Evolutionary conservation across 306 rosid species (phyloP).

Genomic region (Lathyrus oleraceus): DNA sequence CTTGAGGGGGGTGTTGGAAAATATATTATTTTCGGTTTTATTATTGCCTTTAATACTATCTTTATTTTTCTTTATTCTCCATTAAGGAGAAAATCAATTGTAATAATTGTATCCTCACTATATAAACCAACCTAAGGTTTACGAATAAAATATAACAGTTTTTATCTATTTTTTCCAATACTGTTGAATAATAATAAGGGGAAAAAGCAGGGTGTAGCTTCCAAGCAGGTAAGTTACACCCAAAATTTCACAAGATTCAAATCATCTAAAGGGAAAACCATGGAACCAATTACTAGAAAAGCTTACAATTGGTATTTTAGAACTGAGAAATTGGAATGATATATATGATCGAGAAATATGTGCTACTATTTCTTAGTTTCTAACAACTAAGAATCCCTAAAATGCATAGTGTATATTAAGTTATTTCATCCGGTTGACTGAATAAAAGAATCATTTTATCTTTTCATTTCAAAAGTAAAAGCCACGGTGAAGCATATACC

Average conservation of each 20-base stretch:
- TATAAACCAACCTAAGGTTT: no score
- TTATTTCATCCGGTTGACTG: slow-evolving; percentile 11
- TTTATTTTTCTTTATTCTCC: no score
- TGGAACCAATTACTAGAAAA: slow-evolving; percentile 14
- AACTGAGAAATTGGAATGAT: slow-evolving; percentile 24
- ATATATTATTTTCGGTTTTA: no score
- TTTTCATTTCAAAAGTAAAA: slow-evolving; percentile 21
- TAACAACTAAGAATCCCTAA: slow-evolving; percentile 18
- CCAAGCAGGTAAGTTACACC: slow-evolving; percentile 29
- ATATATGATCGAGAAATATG: slow-evolving; percentile 24
- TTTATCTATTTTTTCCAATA: no score
- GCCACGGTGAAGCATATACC: slow-evolving; percentile 51
- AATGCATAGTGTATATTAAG: slow-evolving; percentile 1
- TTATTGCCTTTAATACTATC: no score
- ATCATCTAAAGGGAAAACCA: slow-evolving; percentile 24
- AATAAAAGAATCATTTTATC: slow-evolving; percentile 8
- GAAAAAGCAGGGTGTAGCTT: slow-evolving; percentile 6
- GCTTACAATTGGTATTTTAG: neutral
- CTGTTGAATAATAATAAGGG: no score
- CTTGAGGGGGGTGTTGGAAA: no score
- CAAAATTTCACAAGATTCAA: neutral
- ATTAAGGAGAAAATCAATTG: no score
- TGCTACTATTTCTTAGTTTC: slow-evolving; percentile 20
- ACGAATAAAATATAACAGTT: no score
- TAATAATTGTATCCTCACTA: no score